A percentile compares a stretch with the other conserved stretches of the same genome.
These are phyloP conservation scores for Fraxinus excelsior DNA, from an alignment of 257 asterid genomes.

Conservation along the genomic window DNA sequence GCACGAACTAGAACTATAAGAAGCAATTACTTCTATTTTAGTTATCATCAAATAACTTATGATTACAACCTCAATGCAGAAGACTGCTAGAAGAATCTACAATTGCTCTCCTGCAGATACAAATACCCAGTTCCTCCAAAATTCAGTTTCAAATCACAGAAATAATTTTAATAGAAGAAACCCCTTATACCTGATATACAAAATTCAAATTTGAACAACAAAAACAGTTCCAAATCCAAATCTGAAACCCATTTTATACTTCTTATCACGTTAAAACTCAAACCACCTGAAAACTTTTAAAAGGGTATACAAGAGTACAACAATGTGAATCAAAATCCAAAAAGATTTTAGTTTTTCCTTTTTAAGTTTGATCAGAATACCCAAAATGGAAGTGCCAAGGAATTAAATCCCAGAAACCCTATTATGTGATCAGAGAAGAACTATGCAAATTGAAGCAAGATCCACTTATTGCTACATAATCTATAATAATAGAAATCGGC, in stretches of 20 bases:
- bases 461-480: slow-evolving; percentile 28
- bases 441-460: slow-evolving; percentile 36
- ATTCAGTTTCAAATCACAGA: slow-evolving; percentile 14
- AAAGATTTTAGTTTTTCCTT: neutral
- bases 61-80: slow-evolving; percentile 28
- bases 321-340: slow-evolving; percentile 7
- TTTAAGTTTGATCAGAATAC: neutral
- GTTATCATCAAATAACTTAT: neutral
- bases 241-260: slow-evolving; percentile 22
- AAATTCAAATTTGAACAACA: neutral
- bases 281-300: slow-evolving; percentile 15
- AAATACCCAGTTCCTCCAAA: slow-evolving; percentile 19
- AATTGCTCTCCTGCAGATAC: slow-evolving; percentile 16
- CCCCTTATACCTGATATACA: neutral
- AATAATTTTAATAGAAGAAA: neutral
- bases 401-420: slow-evolving; percentile 36
- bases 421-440: slow-evolving; percentile 25
- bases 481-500: neutral
- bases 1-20: slow-evolving; percentile 13
- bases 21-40: slow-evolving; percentile 6
- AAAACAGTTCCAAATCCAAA: slow-evolving; percentile 28
- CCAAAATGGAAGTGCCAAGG: neutral
- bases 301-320: slow-evolving; percentile 10
- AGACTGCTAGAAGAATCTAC: slow-evolving; percentile 13
- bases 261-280: slow-evolving; percentile 13